These are phyloP conservation scores for Capsicum chinense DNA, from an alignment of 257 asterid genomes.

Conservation along the genomic window DNA sequence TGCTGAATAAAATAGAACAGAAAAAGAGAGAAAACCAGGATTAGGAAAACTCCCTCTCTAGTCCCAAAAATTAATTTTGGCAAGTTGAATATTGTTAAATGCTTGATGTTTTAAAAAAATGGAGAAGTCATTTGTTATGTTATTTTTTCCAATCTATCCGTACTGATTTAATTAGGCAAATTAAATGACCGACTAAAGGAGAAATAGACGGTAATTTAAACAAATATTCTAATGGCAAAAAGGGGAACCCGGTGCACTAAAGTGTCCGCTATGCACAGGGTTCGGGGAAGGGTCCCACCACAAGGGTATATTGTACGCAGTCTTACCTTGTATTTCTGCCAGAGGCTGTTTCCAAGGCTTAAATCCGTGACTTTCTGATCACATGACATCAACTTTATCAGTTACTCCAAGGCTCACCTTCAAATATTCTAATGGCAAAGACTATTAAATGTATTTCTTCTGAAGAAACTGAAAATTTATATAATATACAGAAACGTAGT, in stretches of 20 bases:
- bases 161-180: neutral
- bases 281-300: too few species aligned
- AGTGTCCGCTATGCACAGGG: too few species aligned
- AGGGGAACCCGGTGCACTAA: too few species aligned
- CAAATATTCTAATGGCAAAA: neutral
- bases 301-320: too few species aligned
- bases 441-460: neutral
- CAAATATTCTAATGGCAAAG: neutral
- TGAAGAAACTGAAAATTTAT: neutral
- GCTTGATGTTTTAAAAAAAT: too few species aligned
- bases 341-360: too few species aligned
- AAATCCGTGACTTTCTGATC: too few species aligned
- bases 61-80: neutral
- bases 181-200: neutral
- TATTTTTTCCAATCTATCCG: neutral
- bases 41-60: neutral
- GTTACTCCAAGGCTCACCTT: too few species aligned
- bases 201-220: neutral
- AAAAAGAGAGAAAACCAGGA: neutral
- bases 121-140: neutral
- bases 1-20: neutral
- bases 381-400: too few species aligned
- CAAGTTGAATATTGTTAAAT: neutral
- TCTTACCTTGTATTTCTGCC: too few species aligned
- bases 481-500: too few species aligned